Evolutionary conservation across 495 filamentous ascomycete genomes (phyloP), one percentile per base, ranked within the genome.

Genomic region (Aspergillus baeticus): DNA sequence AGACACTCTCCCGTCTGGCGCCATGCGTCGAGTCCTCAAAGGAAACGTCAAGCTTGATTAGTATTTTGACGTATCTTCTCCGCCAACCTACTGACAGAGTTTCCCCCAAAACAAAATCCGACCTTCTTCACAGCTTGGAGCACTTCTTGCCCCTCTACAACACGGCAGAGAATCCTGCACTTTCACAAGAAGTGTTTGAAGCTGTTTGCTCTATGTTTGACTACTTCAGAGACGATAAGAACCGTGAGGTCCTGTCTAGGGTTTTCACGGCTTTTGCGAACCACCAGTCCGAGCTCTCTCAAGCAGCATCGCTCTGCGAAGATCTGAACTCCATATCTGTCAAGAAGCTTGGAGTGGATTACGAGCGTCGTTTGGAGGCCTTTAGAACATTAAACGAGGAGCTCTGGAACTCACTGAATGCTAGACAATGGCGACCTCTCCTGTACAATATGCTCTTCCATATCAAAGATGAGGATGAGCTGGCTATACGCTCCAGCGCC

Each of bases 361-460:
- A 93, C 71, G 87, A 92, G 44, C 82, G 85, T 43, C 84, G 94
- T 20, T 74, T 93, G 14, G 68, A 79, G 39, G 95, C 90, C 20
- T 97, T 95, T 71, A 86, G 80, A 51, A 66, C 72, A 5, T 85
- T 98, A 62, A 90, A 85, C 39, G 82, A 84, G 23, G 59, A 68
- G 7, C 57, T 75, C 8, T 77, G 73, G 60, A 63, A 70, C 20
- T 73, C 69, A 0, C 83, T 92, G 34, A 87, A 79, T 3, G 67
- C 85, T n/a, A 83, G 82, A 56, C 88, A 96, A 63, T 99, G 94
- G 95, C 80, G 83, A 54, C 92, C 95, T n/a, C 74, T 98, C 29
- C 67, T 98, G 2, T 87, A 87, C 71, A 98, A 98, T 64, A 85
- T 96, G 80, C 77, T 96, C 2, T 97, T 84, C 72, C 93, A 87